Evolutionary conservation across 352 stramenopile species (phyloP).

Genomic region (Phytophthora vignae): DNA sequence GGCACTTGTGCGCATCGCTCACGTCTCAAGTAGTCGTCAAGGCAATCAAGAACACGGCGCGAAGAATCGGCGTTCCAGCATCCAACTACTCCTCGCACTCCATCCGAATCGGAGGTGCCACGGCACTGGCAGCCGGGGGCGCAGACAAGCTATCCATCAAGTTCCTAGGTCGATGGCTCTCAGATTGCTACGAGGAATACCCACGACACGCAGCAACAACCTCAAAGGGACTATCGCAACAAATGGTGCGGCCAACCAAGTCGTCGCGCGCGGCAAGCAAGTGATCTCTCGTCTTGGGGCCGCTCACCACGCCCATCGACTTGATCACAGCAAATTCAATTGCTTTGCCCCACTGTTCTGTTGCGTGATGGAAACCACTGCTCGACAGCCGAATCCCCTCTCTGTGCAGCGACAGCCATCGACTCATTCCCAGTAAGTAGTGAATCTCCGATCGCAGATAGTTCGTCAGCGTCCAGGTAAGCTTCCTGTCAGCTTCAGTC

Average conservation of each 20-base stretch:
- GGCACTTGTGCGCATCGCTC: constrained; percentile 1
- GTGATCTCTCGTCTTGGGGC: not conserved
- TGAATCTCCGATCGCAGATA: no score
- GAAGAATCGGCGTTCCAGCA: not conserved
- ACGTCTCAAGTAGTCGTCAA: not conserved
- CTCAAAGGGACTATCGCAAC: not conserved
- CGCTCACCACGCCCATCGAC: no score
- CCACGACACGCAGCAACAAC: constrained; percentile 1
- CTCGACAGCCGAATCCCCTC: no score
- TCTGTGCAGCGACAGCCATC: no score
- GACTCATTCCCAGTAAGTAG: no score
- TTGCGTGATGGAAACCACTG: no score
- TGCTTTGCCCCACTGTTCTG: no score
- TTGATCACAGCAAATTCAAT: no score
- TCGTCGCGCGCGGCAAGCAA: not conserved
- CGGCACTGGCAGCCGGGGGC: not conserved
- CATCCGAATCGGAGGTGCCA: constrained; percentile 16
- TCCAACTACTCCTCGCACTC: constrained; percentile 13
- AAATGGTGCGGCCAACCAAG: not conserved
- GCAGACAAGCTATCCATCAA: constrained; percentile 11
- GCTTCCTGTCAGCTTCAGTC: no score
- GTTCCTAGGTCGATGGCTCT: constrained; percentile 9
- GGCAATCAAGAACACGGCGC: not conserved
- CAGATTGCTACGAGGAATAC: constrained; percentile 18
- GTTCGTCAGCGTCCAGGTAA: no score